Evolutionary conservation across 306 rosid species (phyloP).

Genomic region (Hippophae tibetana): DNA sequence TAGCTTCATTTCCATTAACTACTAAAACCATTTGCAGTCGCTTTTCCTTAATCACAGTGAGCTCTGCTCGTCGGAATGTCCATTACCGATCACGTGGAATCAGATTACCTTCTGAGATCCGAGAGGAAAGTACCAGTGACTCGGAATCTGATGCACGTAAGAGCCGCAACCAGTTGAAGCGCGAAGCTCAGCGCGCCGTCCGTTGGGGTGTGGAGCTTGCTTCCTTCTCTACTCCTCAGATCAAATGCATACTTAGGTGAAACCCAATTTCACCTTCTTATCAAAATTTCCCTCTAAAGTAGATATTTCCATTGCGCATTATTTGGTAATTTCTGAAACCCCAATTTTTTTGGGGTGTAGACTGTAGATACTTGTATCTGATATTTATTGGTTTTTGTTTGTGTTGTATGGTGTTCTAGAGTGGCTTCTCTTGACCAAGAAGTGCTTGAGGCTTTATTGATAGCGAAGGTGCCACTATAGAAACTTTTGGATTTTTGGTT

Average conservation of each 20-base stretch:
- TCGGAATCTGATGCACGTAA: constrained; percentile 30
- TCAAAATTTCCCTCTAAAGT: no score
- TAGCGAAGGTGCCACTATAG: constrained; percentile 52
- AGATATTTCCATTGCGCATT: not conserved
- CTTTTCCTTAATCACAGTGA: constrained; percentile 19
- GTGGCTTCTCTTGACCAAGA: constrained; percentile 49
- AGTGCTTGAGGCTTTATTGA: constrained; percentile 53
- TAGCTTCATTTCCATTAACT: constrained; percentile 5
- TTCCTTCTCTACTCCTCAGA: constrained; percentile 60
- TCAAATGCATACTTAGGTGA: constrained; percentile 70
- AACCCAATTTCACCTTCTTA: not conserved
- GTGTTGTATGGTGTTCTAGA: constrained; percentile 23
- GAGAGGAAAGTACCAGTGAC: constrained; percentile 13
- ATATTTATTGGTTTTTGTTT: not conserved
- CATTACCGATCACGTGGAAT: constrained; percentile 30
- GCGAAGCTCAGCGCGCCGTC: constrained; percentile 75
- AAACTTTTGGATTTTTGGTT: constrained; percentile 15
- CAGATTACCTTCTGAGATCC: constrained; percentile 20
- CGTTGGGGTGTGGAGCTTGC: constrained; percentile 76
- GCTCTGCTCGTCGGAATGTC: constrained; percentile 34
- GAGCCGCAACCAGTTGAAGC: constrained; percentile 81
- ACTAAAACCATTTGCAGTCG: constrained; percentile 15
- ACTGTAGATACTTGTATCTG: not conserved
- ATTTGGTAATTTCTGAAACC: not conserved
- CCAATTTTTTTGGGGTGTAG: not conserved